Base-by-base conservation (phyloP, 2,329 filamentous ascomycete genomes). In the Helicocarpus griseus region DNA sequence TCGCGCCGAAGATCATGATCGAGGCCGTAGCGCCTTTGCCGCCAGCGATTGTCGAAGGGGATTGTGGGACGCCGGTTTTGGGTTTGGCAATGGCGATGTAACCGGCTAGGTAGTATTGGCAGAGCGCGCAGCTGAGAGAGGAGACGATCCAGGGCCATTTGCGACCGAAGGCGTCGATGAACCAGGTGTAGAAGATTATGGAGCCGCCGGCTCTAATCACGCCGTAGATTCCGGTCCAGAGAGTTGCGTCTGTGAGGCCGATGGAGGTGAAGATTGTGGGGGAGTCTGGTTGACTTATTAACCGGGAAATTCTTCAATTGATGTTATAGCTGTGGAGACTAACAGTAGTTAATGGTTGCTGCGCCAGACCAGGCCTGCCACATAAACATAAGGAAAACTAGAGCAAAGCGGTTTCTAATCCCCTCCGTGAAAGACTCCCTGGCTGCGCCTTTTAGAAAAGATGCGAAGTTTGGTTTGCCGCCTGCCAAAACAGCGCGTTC, bases 321-420 rank as follows among this genome's bases (percentile, higher is more conserved):
- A 17, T 9, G 5, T 9, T 9, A 19, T 41, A 19, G 22, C 11
- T 3, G 5, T 17, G 5, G 7, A 17, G 9, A 19, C 39, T 41
- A 24, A 41, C 39, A 58, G 17, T 58, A 59, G 26, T 58, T 59
- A 46, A 59, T 59, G 2, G 56, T 54, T 22, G 53, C 45, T 31
- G 54, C 55, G 11, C 56, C 56, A 14, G 56, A 54, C 49, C 54
- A 51, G 17, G 54, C 55, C 21, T 57, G 50, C 33, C 54, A 49
- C 2, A 48, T 33, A 38, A 72, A 70, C 60, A 70, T 66, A 36
- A 69, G 54, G 53, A 71, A 69, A 21, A 70, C 68, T 1, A 71
- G 59, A 2, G 64, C 51, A 52, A 70, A 66, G 22, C 69, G 66
- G 40, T 72, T 71, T 9, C 69, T 61, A 64, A 72, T 70, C n/a